Conservation (phyloP, 2,329 filamentous ascomycete genomes). For the Akanthomyces uredinophilus region DNA sequence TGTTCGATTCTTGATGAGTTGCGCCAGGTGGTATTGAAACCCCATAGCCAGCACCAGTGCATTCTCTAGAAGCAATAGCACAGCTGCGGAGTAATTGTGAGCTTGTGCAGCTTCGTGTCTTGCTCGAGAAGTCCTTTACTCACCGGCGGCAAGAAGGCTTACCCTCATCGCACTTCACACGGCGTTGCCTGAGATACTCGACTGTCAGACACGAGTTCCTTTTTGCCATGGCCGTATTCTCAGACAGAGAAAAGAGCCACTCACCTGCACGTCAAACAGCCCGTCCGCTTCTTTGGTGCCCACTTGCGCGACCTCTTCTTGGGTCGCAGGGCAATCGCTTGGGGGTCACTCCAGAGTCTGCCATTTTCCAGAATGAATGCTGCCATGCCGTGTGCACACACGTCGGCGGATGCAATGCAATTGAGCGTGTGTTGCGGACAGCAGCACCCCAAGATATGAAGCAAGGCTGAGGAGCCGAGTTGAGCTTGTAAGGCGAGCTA, state of each 20-base stretch:
- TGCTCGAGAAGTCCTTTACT: not conserved
- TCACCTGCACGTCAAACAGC: slow-evolving; percentile 5
- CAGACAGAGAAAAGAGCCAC: not conserved
- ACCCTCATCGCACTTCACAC: not conserved
- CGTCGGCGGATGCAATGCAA: not conserved
- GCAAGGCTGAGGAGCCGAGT: not conserved
- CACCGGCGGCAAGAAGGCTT: slow-evolving; percentile 4
- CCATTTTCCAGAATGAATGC: not conserved
- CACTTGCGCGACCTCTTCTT: not conserved
- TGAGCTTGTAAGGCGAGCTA: not conserved
- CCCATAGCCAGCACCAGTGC: not conserved
- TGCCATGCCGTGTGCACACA: not conserved
- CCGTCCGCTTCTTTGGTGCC: slow-evolving; percentile 5
- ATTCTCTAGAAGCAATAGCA: not conserved
- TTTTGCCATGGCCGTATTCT: not conserved
- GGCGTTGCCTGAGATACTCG: not conserved
- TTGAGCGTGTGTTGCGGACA: not conserved
- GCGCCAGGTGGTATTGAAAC: no score
- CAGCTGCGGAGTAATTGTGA: not conserved
- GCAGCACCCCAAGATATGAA: no score
- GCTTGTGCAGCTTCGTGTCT: not conserved
- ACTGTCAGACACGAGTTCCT: not conserved
- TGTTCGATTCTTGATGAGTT: not conserved
- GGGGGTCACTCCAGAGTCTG: not conserved
- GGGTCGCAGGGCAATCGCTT: not conserved